Evolutionary conservation across 2,329 filamentous ascomycete genomes (phyloP), one percentile per base, ranked within the genome.

Genomic region (Aspergillus sp.): DNA sequence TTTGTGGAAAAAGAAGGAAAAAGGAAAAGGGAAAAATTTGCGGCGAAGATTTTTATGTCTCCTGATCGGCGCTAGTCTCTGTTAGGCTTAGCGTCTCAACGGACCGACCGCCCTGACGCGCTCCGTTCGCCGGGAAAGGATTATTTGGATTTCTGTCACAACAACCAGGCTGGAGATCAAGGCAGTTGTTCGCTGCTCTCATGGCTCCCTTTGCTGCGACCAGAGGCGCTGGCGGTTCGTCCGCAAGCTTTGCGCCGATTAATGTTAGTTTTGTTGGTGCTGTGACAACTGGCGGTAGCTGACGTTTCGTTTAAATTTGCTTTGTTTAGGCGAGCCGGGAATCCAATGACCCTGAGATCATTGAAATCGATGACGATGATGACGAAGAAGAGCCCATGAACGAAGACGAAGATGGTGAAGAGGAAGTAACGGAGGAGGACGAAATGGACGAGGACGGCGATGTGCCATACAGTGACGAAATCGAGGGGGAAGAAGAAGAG

Each of bases 1-100:
- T 78, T 73, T 70, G 68, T 65, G 63, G 66, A 70, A 70, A 67
- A 69, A 75, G 76, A 68, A 73, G 70, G 75, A 70, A 69, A 65
- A 64, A 58, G 56, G 60, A 71, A 68, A 68, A 68, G 64, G 64
- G 64, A 57, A 53, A 58, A 59, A 57, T 58, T 53, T 49, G 57
- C 53, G 49, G 54, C 54, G 54, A 55, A 55, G 56, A 58, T 53
- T 65, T 60, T 60, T 63, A 56, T 44, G 60, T 60, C 41, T 52
- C 60, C 39, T 52, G 49, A 49, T 47, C 10, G 9, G 49, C 54
- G 60, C 66, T 66, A 69, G 60, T 54, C 63, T 52, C 0, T 10
- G 58, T 64, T 43, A 20, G 60, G 58, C n/a, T 53, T 67, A 68
- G 43, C 32, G 15, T 12, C 12, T 32, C 32, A 12, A 9, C 25